Conservation (phyloP, 177 flowering plant genomes). For the Vitis hybrid region DNA sequence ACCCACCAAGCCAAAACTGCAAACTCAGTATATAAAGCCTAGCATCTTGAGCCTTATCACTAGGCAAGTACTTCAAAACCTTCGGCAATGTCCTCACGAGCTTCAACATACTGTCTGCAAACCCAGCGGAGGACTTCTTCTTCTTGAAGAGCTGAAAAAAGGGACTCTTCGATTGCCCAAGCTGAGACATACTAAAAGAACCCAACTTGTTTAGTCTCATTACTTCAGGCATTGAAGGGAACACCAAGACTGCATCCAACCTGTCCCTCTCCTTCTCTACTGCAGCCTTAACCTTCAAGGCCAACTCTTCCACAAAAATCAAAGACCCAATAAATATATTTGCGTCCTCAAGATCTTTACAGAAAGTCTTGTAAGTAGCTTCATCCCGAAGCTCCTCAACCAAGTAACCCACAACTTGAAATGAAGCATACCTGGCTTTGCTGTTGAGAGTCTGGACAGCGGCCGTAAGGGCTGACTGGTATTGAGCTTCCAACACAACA, state of each 20-base stretch:
- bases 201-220: constrained; percentile 97
- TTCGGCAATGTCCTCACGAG: constrained; percentile 95
- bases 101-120: constrained; percentile 94
- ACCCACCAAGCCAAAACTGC: constrained; percentile 99
- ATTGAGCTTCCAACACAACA: constrained; percentile 96
- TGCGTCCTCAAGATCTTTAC: constrained; percentile 85
- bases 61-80: constrained; percentile 94
- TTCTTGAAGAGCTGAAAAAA: constrained; percentile 93
- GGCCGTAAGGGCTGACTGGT: constrained; percentile 81
- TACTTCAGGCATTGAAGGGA: constrained; percentile 99
- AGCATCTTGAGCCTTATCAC: constrained; percentile 99
- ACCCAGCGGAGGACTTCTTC: constrained; percentile 85
- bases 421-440: constrained; percentile 43
- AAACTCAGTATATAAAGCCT: constrained; percentile 86
- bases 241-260: constrained; percentile 92
- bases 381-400: constrained; percentile 94
- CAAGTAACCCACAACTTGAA: constrained; percentile 90
- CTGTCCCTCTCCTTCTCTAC: constrained; percentile 96
- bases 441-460: constrained; percentile 73
- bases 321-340: constrained; percentile 94
- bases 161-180: constrained; percentile 96
- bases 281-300: constrained; percentile 78
- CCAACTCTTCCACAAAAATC: constrained; percentile 96
- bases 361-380: constrained; percentile 60
- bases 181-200: constrained; percentile 95